Conservation (phyloP, 2,329 filamentous ascomycete species). For the Daldinia eschscholtzii region DNA sequence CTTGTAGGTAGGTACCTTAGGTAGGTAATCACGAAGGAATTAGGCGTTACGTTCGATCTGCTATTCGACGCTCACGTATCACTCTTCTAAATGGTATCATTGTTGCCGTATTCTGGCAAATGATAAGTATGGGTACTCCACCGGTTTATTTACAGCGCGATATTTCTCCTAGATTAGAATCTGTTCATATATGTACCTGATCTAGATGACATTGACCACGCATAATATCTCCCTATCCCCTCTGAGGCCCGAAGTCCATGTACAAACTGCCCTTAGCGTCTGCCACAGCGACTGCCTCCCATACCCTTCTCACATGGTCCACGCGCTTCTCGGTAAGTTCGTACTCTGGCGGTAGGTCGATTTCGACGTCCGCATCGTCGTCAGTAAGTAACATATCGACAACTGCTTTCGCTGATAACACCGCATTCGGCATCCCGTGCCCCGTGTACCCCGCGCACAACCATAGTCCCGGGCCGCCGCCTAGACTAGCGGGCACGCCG, state of each 20-base stretch:
- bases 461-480: constrained; percentile 56
- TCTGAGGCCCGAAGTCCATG: constrained; percentile 32
- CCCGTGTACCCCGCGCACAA: constrained; percentile 76
- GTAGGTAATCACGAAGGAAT: background rate
- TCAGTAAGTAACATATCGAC: constrained; percentile 68
- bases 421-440: constrained; percentile 82
- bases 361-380: constrained; percentile 53
- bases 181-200: no score
- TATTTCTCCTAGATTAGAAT: background rate
- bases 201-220: background rate
- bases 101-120: background rate
- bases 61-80: background rate
- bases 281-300: constrained; percentile 33
- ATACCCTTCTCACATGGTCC: constrained; percentile 33
- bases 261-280: constrained; percentile 44
- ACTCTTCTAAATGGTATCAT: background rate
- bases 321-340: constrained; percentile 53
- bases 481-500: constrained; percentile 65
- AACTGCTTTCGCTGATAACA: constrained; percentile 73
- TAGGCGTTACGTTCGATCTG: background rate
- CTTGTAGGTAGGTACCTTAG: constrained; percentile 3
- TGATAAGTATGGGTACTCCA: background rate
- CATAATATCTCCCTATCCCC: background rate
- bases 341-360: constrained; percentile 61
- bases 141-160: background rate